Evolutionary conservation across 768 basidiomycete species (phyloP).

Genomic region (Boletus insuetus): DNA sequence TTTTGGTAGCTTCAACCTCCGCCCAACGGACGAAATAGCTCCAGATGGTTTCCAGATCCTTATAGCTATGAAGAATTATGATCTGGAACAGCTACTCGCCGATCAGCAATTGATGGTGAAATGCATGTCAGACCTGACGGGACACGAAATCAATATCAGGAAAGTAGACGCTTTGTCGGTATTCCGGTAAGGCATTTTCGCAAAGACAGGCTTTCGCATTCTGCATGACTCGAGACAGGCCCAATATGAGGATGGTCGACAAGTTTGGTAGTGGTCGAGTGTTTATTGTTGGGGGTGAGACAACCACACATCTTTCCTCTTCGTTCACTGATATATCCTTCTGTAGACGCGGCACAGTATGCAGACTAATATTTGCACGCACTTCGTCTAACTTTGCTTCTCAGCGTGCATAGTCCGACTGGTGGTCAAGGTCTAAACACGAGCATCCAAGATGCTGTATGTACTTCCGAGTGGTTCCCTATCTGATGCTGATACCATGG

Average conservation of each 20-base stretch:
- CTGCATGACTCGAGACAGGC: conserved; percentile 26
- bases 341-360: conserved; percentile 46
- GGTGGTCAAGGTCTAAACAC: conserved; percentile 36
- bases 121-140: conserved; percentile 27
- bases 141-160: conserved; percentile 32
- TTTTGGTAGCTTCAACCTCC: conserved; percentile 5
- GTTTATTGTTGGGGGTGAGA: conserved; percentile 45
- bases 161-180: conserved; percentile 25
- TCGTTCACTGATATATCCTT: background rate
- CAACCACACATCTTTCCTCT: background rate
- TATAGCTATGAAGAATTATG: conserved; percentile 1
- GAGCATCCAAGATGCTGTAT: conserved; percentile 38
- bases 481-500: background rate
- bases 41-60: conserved; percentile 22
- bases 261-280: conserved; percentile 41
- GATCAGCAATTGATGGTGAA: conserved; percentile 29
- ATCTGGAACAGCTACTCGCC: conserved; percentile 14
- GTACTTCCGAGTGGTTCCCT: conserved; percentile 11
- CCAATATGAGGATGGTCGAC: conserved; percentile 49
- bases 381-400: background rate
- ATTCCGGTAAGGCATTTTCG: conserved; percentile 26
- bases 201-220: background rate
- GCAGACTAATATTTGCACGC: background rate
- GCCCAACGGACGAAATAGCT: conserved; percentile 15
- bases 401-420: conserved; percentile 25